A percentile compares a stretch with the other conserved stretches of the same genome.
Evolutionary conservation across 2,329 filamentous ascomycete species (phyloP).

Genomic region (Sclerotinia sclerotiorum): DNA sequence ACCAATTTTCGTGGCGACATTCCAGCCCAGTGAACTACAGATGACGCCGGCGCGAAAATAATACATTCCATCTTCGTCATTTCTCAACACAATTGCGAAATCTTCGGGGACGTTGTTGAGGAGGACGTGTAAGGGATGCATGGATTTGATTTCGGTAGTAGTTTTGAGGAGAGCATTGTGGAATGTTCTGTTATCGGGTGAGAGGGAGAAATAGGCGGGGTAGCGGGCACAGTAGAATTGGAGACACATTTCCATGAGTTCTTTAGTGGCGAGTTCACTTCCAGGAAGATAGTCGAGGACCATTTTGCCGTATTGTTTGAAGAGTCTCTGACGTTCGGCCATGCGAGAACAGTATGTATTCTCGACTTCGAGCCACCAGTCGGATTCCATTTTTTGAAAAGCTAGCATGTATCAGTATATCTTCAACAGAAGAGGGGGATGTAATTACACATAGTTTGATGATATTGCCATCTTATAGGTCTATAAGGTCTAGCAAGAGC

Average conservation of each 20-base stretch:
- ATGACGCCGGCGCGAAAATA: constrained; percentile 73
- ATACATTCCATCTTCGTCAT: constrained; percentile 71
- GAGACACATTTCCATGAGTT: constrained; percentile 82
- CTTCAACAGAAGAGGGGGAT: not conserved
- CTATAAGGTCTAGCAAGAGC: constrained; percentile 74
- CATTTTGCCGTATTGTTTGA: constrained; percentile 58
- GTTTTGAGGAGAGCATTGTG: constrained; percentile 68
- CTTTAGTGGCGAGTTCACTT: constrained; percentile 76
- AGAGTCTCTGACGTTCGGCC: constrained; percentile 65
- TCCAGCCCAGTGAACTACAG: constrained; percentile 81
- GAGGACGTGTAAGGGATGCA: constrained; percentile 67
- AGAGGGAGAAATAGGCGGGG: constrained; percentile 69
- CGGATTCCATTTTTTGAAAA: constrained; percentile 71
- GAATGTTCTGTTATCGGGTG: constrained; percentile 55
- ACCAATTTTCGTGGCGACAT: constrained; percentile 71
- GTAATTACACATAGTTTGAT: constrained; percentile 84
- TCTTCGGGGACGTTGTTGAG: constrained; percentile 82
- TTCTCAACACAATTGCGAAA: constrained; percentile 73
- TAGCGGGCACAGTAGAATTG: constrained; percentile 80
- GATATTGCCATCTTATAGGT: constrained; percentile 80
- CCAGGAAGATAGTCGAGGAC: constrained; percentile 71
- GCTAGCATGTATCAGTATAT: constrained; percentile 49
- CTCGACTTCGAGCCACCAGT: constrained; percentile 91
- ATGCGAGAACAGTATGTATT: constrained; percentile 68
- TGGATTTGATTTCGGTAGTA: constrained; percentile 57